Conservation (phyloP, 2,329 filamentous ascomycete genomes). For the Neocatenulostroma microsporum region DNA sequence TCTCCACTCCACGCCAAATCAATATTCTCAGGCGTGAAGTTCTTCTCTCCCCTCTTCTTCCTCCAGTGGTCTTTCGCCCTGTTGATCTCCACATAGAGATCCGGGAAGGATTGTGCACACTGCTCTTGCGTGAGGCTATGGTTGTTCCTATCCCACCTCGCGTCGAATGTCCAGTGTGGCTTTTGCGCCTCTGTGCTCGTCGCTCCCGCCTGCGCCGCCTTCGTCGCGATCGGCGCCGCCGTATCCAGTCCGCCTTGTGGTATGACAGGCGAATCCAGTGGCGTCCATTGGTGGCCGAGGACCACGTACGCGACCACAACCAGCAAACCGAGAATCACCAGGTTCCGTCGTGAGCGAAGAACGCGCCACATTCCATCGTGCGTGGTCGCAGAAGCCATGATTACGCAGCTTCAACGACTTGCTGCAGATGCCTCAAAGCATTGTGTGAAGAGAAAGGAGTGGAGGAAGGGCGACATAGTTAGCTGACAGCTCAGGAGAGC, state of each 20-base stretch:
- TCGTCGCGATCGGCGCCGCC: too few relatives aligned
- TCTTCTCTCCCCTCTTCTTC: conserved; percentile 16
- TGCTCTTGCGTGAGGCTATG: conserved; percentile 23
- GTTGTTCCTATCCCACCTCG: conserved; percentile 20
- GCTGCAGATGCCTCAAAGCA: too few relatives aligned
- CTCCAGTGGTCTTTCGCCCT: conserved; percentile 22
- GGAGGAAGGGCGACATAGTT: too few relatives aligned
- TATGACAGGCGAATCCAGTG: too few relatives aligned
- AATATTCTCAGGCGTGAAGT: conserved; percentile 23
- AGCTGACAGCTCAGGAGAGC: too few relatives aligned
- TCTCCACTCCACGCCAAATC: conserved; percentile 25
- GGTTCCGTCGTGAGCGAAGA: conserved; percentile 1
- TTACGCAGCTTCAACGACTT: too few relatives aligned
- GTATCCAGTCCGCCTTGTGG: too few relatives aligned
- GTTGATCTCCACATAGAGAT: conserved; percentile 26
- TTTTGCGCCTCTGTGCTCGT: not conserved
- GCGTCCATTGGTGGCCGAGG: not conserved
- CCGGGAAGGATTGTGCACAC: conserved; percentile 26
- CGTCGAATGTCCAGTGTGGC: conserved; percentile 9
- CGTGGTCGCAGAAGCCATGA: conserved; percentile 2
- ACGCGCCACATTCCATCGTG: conserved; percentile 5
- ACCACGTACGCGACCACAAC: conserved; percentile 2
- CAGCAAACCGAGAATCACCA: not conserved
- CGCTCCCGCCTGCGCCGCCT: not conserved
- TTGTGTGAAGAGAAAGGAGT: too few relatives aligned